These are phyloP conservation scores for Yamadazyma endophytica DNA, from an alignment of 805 yeast genomes.

Conservation along the genomic window DNA sequence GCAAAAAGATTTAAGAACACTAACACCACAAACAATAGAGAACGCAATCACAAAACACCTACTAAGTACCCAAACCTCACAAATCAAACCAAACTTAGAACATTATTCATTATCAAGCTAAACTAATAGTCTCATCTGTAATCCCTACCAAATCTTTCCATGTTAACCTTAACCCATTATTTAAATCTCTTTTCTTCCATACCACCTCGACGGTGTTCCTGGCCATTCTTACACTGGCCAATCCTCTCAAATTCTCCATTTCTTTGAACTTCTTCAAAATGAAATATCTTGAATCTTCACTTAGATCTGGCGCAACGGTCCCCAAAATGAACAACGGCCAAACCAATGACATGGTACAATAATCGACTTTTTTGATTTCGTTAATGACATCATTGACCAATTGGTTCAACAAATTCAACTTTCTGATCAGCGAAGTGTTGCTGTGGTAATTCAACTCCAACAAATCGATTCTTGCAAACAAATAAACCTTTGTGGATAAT, in stretches of 20 bases:
- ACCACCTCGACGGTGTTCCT: slow-evolving; percentile 27
- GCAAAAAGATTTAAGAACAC: too few species aligned
- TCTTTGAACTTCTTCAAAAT: slow-evolving; percentile 26
- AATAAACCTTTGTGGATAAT: slow-evolving; percentile 28
- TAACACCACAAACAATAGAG: too few species aligned
- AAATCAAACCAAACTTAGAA: too few species aligned
- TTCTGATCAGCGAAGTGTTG: slow-evolving; percentile 8
- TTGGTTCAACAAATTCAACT: slow-evolving; percentile 17
- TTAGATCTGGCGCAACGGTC: slow-evolving; percentile 20
- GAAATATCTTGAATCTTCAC: slow-evolving; percentile 35
- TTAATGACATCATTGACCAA: slow-evolving; percentile 16
- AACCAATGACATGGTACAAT: slow-evolving; percentile 27
- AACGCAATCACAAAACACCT: too few species aligned
- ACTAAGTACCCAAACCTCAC: too few species aligned
- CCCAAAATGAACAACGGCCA: slow-evolving; percentile 43
- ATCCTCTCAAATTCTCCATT: slow-evolving; percentile 32
- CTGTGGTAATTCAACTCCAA: slow-evolving; percentile 5
- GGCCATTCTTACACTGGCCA: slow-evolving; percentile 36
- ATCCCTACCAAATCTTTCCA: slow-evolving; percentile 38
- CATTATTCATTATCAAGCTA: too few species aligned
- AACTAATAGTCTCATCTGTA: slow-evolving; percentile 32
- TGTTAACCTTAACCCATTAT: slow-evolving; percentile 10
- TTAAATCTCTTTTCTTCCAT: slow-evolving; percentile 39
- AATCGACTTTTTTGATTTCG: slow-evolving; percentile 13
- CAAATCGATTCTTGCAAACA: slow-evolving; percentile 31